Percentiles rank a stretch among this genome's conserved stretches.
Evolutionary conservation across 1,284 basidiomycete genomes (phyloP).

Genomic region (Pseudozyma hubeiensis): DNA sequence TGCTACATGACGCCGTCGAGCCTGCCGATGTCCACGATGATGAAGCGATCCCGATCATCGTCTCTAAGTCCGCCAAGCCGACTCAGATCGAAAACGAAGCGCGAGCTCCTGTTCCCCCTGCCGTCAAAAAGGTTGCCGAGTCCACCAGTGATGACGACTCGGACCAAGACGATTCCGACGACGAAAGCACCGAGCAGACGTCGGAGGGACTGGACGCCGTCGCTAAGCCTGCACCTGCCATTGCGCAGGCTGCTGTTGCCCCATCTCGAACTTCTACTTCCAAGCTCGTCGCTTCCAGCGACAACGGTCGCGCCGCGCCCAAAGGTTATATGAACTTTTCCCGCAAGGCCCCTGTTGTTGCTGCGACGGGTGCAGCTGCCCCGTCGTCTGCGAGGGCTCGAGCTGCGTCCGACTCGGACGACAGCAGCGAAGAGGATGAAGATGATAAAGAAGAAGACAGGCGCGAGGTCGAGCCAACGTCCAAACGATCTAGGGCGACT

Average conservation of each 20-base stretch:
- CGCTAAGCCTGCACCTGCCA: constrained; percentile 22
- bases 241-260: constrained; percentile 13
- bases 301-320: constrained; percentile 22
- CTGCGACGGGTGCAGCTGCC: constrained; percentile 13
- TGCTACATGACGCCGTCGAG: constrained; percentile 37
- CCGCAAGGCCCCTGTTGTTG: constrained; percentile 10
- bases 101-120: neutral
- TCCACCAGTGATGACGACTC: constrained; percentile 44
- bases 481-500: constrained; percentile 15
- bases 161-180: constrained; percentile 22
- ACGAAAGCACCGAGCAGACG: constrained; percentile 41
- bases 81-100: constrained; percentile 5
- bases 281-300: constrained; percentile 20
- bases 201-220: constrained; percentile 30
- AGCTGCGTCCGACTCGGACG: constrained; percentile 13
- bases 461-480: constrained; percentile 9
- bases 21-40: constrained; percentile 48
- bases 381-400: constrained; percentile 6
- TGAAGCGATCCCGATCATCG: constrained; percentile 25
- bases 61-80: constrained; percentile 18
- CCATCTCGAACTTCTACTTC: constrained; percentile 9
- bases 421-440: constrained; percentile 22
- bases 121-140: constrained; percentile 21
- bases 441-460: constrained; percentile 26
- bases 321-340: constrained; percentile 39